A percentile compares a stretch with the other conserved stretches of the same genome.
phyloP scores from a whole-genome alignment of 2,329 filamentous ascomycete genomes.

The Ophiostoma ulmi region DNA sequence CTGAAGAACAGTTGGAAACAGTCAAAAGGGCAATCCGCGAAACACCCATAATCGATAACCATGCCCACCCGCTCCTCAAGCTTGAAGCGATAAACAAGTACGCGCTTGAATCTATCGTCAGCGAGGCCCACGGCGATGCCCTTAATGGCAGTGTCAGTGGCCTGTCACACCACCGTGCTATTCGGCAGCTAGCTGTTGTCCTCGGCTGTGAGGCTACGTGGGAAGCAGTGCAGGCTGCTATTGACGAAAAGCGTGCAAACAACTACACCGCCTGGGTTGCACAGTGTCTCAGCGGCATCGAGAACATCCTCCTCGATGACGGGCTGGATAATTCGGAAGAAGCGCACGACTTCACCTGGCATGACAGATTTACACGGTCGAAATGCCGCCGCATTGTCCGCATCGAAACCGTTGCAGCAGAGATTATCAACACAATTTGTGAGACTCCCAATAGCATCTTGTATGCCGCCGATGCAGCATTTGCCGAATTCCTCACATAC shows the following conservation, averaged over 20 bases:
- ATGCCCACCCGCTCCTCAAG: slow-evolving; percentile 64
- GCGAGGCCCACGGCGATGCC: slow-evolving; percentile 67
- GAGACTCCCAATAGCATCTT: slow-evolving; percentile 37
- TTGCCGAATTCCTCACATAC: slow-evolving; percentile 34
- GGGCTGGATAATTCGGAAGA: slow-evolving; percentile 55
- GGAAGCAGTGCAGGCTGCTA: slow-evolving; percentile 44
- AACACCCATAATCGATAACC: slow-evolving; percentile 67
- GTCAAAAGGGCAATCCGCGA: slow-evolving; percentile 42
- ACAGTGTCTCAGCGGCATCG: slow-evolving; percentile 65
- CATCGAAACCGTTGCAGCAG: slow-evolving; percentile 66
- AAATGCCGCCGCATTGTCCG: slow-evolving; percentile 68
- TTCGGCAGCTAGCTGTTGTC: slow-evolving; percentile 60
- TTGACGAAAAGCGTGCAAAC: slow-evolving; percentile 39
- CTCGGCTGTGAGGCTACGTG: slow-evolving; percentile 63
- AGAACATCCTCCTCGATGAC: slow-evolving; percentile 74
- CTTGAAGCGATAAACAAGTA: slow-evolving; percentile 44
- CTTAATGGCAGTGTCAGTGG: slow-evolving; percentile 57
- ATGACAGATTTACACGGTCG: slow-evolving; percentile 59
- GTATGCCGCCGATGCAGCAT: slow-evolving; percentile 35
- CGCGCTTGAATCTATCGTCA: slow-evolving; percentile 56
- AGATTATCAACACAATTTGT: slow-evolving; percentile 49
- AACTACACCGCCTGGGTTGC: slow-evolving; percentile 54
- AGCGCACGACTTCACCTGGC: slow-evolving; percentile 57
- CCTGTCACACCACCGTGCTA: slow-evolving; percentile 64
- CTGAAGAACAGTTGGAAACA: not conserved